These are phyloP conservation scores for Hibiscus syriacus DNA, from an alignment of 345 rosid species.

Conservation along the genomic window DNA sequence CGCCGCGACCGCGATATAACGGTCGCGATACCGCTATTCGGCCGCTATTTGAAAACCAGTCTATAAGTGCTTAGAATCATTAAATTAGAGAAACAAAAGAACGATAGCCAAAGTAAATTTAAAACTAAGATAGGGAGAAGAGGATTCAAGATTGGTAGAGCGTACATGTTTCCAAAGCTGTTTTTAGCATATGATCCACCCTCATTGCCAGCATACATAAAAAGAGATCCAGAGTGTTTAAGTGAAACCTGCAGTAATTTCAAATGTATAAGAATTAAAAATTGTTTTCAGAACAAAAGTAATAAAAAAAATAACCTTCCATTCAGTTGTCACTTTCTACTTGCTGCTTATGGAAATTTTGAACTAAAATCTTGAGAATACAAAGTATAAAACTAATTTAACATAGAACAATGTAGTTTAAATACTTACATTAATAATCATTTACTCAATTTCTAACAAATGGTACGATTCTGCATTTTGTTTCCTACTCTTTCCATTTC, in stretches of 20 bases:
- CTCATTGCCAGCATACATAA: slow-evolving; percentile 84
- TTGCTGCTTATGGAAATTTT: background rate
- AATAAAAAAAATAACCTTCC: background rate
- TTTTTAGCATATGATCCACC: slow-evolving; percentile 99
- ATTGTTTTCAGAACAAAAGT: background rate
- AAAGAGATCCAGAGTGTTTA: slow-evolving; percentile 96
- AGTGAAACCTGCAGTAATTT: slow-evolving; percentile 62
- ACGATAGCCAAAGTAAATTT: background rate
- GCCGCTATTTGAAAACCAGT: too few species aligned
- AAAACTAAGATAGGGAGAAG: background rate
- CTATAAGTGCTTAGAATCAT: background rate
- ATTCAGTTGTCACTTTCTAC: background rate
- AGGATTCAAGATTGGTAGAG: background rate
- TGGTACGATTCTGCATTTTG: background rate
- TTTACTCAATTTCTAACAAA: background rate
- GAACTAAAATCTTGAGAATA: background rate
- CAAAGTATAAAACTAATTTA: background rate
- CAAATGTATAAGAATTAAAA: slow-evolving; percentile 9
- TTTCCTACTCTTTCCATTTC: background rate
- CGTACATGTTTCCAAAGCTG: slow-evolving; percentile 94
- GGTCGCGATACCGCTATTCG: too few species aligned
- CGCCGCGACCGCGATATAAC: too few species aligned
- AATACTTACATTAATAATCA: background rate
- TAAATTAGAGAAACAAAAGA: background rate
- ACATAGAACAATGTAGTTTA: background rate